These are phyloP conservation scores for Ochromonas danica DNA, from an alignment of 108 stramenopile genomes.

Conservation along the genomic window DNA sequence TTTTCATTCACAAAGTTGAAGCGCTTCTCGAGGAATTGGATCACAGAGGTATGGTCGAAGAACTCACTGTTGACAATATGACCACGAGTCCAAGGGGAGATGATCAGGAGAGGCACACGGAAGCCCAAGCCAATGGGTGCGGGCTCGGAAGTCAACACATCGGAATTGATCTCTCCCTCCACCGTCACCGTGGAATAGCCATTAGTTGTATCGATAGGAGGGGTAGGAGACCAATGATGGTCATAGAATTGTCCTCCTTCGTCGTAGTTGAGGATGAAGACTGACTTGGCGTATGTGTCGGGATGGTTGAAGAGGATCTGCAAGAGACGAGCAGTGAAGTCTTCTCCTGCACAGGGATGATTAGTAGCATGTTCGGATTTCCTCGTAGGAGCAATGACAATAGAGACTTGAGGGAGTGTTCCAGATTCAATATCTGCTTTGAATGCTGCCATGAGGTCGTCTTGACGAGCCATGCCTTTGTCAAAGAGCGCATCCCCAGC, in stretches of 20 bases:
- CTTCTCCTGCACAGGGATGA: not conserved
- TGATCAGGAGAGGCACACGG: not conserved
- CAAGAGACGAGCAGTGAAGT: not conserved
- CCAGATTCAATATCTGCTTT: not conserved
- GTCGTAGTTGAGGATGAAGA: not conserved
- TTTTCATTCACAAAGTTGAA: not conserved
- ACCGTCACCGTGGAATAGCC: not conserved
- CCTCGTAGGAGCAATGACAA: not conserved
- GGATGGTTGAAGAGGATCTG: not conserved
- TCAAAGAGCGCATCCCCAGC: not conserved
- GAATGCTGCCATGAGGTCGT: not conserved
- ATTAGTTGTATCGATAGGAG: not conserved
- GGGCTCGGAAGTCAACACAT: not conserved
- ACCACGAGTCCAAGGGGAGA: not conserved
- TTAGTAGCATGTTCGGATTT: conserved; percentile 2
- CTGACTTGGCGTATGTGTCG: not conserved
- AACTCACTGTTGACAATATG: not conserved
- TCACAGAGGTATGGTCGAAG: not conserved
- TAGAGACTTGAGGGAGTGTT: not conserved
- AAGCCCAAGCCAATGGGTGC: not conserved
- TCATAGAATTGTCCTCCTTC: not conserved
- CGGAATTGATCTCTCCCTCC: not conserved
- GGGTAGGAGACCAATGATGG: not conserved
- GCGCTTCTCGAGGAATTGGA: not conserved
- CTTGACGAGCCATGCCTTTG: not conserved